Conservation (phyloP, 371 early-diverging fungal species). For the Mortierella sp. region DNA sequence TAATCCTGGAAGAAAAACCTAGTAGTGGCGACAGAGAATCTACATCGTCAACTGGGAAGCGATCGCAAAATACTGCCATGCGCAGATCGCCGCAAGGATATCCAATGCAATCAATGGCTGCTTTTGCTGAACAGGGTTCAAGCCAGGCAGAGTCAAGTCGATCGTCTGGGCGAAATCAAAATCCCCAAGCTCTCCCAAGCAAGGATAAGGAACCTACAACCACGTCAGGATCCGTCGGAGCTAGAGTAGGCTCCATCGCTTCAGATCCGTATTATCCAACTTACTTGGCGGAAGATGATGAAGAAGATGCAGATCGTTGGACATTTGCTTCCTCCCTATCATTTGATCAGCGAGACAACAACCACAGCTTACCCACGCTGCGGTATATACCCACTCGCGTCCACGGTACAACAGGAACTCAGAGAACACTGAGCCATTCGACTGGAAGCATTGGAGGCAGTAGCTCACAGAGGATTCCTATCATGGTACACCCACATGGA, state of each 20-base stretch:
- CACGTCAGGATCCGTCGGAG: slow-evolving; percentile 11
- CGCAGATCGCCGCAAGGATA: slow-evolving; percentile 31
- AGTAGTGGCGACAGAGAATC: slow-evolving; percentile 24
- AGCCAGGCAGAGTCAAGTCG: slow-evolving; percentile 24
- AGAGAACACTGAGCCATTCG: slow-evolving; percentile 42
- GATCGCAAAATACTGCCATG: slow-evolving; percentile 17
- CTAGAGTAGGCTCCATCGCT: slow-evolving; percentile 35
- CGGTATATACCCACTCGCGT: slow-evolving; percentile 53
- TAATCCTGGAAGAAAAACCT: slow-evolving; percentile 1
- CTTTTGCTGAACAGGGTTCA: slow-evolving; percentile 21
- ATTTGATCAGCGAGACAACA: slow-evolving; percentile 51
- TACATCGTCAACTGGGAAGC: slow-evolving; percentile 26
- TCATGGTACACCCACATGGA: slow-evolving; percentile 25
- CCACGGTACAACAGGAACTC: slow-evolving; percentile 23
- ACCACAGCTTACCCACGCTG: slow-evolving; percentile 39
- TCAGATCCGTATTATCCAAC: slow-evolving; percentile 54
- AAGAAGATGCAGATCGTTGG: slow-evolving; percentile 57
- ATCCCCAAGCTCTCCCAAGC: slow-evolving; percentile 3
- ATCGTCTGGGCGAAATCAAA: slow-evolving; percentile 27
- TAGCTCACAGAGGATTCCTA: slow-evolving; percentile 35
- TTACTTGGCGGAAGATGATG: slow-evolving; percentile 52
- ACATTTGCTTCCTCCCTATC: slow-evolving; percentile 57
- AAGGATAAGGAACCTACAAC: slow-evolving; percentile 14
- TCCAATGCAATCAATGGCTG: slow-evolving; percentile 38
- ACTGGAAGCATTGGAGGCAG: slow-evolving; percentile 42